phyloP scores from a whole-genome alignment of 2,329 filamentous ascomycete genomes.

The Colletotrichum siamense region DNA sequence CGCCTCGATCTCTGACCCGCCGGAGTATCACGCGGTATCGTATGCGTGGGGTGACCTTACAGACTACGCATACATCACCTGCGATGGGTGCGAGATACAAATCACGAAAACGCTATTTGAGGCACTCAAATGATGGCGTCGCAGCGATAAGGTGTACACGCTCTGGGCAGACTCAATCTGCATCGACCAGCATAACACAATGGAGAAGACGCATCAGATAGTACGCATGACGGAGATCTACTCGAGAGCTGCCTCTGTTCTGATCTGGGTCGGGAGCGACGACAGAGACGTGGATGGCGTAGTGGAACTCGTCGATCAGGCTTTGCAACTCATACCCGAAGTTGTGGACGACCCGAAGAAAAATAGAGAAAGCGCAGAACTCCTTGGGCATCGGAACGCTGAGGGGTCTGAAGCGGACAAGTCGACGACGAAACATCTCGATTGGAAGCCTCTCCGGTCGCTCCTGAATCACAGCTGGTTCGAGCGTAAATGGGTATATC shows the following conservation, averaged over 20 bases:
- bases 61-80: constrained; percentile 22
- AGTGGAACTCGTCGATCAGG: not conserved
- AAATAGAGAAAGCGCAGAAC: not conserved
- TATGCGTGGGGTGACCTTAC: not conserved
- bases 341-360: not conserved
- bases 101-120: constrained; percentile 26
- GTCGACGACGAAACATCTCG: not conserved
- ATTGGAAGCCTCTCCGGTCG: not conserved
- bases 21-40: not conserved
- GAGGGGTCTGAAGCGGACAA: not conserved
- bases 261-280: not conserved
- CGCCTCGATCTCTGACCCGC: not conserved
- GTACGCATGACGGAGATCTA: not conserved
- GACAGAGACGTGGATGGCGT: not conserved
- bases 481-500: not conserved
- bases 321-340: not conserved
- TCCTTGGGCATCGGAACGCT: not conserved
- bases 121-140: not conserved
- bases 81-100: constrained; percentile 27
- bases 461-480: not conserved
- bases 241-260: not conserved
- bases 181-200: not conserved
- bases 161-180: not conserved
- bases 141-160: not conserved
- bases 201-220: not conserved